Evolutionary conservation across 179 eudicot genomes (phyloP).

Genomic region (Vitellaria paradoxa): DNA sequence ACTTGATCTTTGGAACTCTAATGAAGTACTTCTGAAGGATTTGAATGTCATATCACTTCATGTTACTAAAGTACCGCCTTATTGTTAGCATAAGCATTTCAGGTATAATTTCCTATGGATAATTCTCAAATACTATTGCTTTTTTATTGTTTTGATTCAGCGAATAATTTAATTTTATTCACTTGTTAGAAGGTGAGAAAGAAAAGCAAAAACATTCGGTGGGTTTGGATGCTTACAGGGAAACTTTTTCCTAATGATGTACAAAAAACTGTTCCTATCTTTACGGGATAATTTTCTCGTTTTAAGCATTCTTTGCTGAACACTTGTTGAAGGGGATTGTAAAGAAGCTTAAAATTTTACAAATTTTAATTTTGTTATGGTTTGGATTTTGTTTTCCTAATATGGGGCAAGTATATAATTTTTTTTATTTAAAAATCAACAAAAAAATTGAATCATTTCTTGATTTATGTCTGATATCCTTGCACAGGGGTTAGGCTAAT

Average conservation of each 20-base stretch:
- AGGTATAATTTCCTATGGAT: background rate
- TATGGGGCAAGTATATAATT: too few relatives aligned
- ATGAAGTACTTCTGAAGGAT: background rate
- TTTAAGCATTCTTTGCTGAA: too few relatives aligned
- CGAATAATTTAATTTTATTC: background rate
- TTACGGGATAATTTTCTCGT: too few relatives aligned
- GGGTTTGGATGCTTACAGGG: background rate
- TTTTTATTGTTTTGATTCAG: background rate
- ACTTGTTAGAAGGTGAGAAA: background rate
- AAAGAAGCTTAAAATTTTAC: too few relatives aligned
- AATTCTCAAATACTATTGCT: too few relatives aligned
- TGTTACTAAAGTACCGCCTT: background rate
- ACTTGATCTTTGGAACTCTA: background rate
- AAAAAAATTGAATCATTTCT: too few relatives aligned
- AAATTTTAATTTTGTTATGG: too few relatives aligned
- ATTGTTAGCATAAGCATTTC: background rate
- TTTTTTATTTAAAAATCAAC: too few relatives aligned
- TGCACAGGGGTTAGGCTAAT: too few relatives aligned
- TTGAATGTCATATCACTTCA: background rate
- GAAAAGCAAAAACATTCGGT: background rate
- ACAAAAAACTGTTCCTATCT: background rate
- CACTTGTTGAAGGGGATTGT: too few relatives aligned
- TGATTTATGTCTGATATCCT: too few relatives aligned
- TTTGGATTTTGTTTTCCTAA: too few relatives aligned
- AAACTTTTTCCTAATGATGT: background rate